Base-by-base conservation (phyloP, 139 green algal species). In the Coelastrella sp. region DNA sequence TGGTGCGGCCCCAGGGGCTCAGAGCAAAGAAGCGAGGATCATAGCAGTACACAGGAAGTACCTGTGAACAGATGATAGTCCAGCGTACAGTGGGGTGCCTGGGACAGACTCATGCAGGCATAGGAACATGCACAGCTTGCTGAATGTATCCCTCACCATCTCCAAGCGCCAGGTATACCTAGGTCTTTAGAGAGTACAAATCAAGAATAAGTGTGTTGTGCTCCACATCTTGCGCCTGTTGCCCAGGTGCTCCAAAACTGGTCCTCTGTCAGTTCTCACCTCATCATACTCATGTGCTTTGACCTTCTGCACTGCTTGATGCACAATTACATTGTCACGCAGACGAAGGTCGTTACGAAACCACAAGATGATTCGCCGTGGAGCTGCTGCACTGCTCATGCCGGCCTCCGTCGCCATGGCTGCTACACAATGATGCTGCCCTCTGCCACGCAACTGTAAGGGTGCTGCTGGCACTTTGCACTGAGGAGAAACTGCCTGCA, bases 41-140 rank as follows among this genome's bases (percentile, higher is more conserved):
- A 86, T 98, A 98, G 85, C 89, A 93, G 91, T 96, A 99, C 34
- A 99, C 63, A 15, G 96, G 96, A 37, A 99, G 73, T 9, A 99
- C 93, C 90, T 97, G 85, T 35, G 57, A 21, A 6, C 7, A 69
- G 1, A 34, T 13, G 45, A 13, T 13, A 57, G 15, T 57, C 45
- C 45, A 13, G 15, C 15, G 11, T 57, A 9, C 45, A 13, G 45
- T 57, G 15, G 45, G 11, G 45, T 23, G 45, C 45, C 45, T 23
- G 45, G 45, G 45, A 57, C 15, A 57, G 45, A n/a, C n/a, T n/a
- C n/a, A n/a, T n/a, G n/a, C n/a, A n/a, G n/a, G n/a, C n/a, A n/a
- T n/a, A n/a, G n/a, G n/a, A n/a, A n/a, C n/a, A n/a, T n/a, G n/a
- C n/a, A n/a, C n/a, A n/a, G n/a, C n/a, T n/a, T n/a, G n/a, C n/a